Evolutionary conservation across 2,329 filamentous ascomycete genomes (phyloP).

Genomic region (Cytospora paraplurivora): DNA sequence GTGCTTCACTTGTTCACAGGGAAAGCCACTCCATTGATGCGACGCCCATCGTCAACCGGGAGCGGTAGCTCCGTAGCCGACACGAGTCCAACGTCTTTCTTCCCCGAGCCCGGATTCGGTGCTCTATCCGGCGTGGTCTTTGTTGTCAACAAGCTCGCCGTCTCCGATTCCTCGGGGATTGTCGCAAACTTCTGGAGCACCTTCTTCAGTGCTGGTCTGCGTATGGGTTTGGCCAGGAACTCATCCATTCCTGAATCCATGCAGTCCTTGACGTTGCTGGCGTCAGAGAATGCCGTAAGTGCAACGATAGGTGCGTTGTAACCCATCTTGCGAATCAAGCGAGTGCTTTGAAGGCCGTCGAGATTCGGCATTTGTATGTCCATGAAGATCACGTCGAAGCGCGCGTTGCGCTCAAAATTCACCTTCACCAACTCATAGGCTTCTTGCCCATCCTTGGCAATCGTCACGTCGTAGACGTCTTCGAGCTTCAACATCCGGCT

Average conservation of each 20-base stretch:
- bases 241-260: slow-evolving; percentile 92
- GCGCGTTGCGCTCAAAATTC: slow-evolving; percentile 71
- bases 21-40: slow-evolving; percentile 23
- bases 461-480: slow-evolving; percentile 82
- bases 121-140: slow-evolving; percentile 38
- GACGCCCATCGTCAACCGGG: slow-evolving; percentile 1
- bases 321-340: slow-evolving; percentile 81
- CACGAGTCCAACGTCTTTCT: neutral
- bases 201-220: slow-evolving; percentile 81
- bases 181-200: slow-evolving; percentile 83
- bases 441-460: slow-evolving; percentile 84
- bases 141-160: slow-evolving; percentile 37
- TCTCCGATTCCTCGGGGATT: slow-evolving; percentile 70
- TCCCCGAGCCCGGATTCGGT: neutral
- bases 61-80: slow-evolving; percentile 2
- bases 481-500: slow-evolving; percentile 72
- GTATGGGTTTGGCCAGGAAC: slow-evolving; percentile 77
- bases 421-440: slow-evolving; percentile 84
- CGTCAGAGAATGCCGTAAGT: slow-evolving; percentile 85
- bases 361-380: slow-evolving; percentile 95
- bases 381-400: slow-evolving; percentile 93
- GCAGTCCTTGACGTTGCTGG: slow-evolving; percentile 83
- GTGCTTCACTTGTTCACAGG: slow-evolving; percentile 11
- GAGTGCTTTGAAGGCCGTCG: slow-evolving; percentile 84
- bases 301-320: slow-evolving; percentile 89